These are phyloP conservation scores for Paraconiothyrium sp. DNA, from an alignment of 2,329 filamentous ascomycete species.

Conservation along the genomic window DNA sequence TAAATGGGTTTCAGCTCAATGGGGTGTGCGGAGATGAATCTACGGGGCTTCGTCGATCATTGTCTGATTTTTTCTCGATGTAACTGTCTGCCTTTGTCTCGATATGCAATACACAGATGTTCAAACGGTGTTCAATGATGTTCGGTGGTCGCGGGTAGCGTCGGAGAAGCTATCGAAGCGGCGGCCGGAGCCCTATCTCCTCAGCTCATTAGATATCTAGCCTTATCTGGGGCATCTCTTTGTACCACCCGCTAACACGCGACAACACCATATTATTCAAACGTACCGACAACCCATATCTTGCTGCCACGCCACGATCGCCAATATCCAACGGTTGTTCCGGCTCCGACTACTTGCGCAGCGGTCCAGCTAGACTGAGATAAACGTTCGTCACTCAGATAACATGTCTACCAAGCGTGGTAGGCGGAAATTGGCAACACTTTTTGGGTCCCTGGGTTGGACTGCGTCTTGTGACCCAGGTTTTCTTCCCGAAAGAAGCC, in stretches of 20 bases:
- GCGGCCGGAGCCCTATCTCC: conserved; percentile 8
- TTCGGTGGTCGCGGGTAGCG: neutral
- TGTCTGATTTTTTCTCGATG: too few species aligned
- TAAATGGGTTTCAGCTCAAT: too few species aligned
- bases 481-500: conserved; percentile 1
- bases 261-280: conserved; percentile 4
- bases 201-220: neutral
- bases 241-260: neutral
- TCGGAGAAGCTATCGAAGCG: neutral
- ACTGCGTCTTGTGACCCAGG: neutral
- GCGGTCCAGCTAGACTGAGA: neutral
- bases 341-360: neutral
- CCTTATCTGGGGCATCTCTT: conserved; percentile 11
- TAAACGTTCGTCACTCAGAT: neutral
- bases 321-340: neutral
- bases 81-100: too few species aligned
- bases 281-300: neutral
- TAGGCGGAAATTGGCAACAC: conserved; percentile 1
- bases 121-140: too few species aligned
- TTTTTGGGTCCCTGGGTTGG: neutral
- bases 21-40: too few species aligned
- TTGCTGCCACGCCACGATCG: neutral
- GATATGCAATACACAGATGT: too few species aligned
- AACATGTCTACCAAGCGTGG: neutral
- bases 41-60: too few species aligned